Percentiles rank a stretch among this genome's conserved stretches.
Evolutionary conservation across 2,329 filamentous ascomycete genomes (phyloP).

Genomic region (Coniochaeta hoffmannii): DNA sequence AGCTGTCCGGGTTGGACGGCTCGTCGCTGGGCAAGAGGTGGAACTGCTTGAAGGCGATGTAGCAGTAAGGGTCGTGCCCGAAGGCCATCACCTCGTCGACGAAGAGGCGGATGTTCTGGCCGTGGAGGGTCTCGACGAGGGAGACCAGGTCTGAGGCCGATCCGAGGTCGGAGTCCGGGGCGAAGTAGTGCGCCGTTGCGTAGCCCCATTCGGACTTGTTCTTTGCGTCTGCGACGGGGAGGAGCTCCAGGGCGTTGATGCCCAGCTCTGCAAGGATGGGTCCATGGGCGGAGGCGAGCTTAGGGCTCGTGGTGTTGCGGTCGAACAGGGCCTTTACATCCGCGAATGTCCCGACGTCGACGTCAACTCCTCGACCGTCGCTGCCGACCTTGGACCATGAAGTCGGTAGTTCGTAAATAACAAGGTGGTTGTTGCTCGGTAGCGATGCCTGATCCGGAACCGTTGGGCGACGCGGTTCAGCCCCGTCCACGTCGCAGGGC

Average conservation of each 20-base stretch:
- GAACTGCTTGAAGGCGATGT: constrained; percentile 12
- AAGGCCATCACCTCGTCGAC: constrained; percentile 17
- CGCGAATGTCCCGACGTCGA: constrained; percentile 15
- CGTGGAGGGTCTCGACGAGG: constrained; percentile 12
- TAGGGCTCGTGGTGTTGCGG: constrained; percentile 1
- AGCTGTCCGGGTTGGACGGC: constrained; percentile 15
- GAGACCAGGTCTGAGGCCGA: constrained; percentile 9
- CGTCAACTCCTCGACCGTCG: constrained; percentile 7
- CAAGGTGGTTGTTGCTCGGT: constrained; percentile 16
- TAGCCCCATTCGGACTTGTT: constrained; percentile 14
- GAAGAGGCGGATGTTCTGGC: constrained; percentile 11
- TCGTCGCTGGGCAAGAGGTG: constrained; percentile 14
- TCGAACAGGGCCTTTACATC: constrained; percentile 16
- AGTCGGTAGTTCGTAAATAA: constrained; percentile 18
- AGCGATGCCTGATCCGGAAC: constrained; percentile 4
- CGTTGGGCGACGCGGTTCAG: constrained; percentile 3
- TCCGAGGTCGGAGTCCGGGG: constrained; percentile 16
- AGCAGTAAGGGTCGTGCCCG: constrained; percentile 14
- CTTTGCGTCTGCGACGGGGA: constrained; percentile 16
- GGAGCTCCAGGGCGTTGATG: constrained; percentile 17
- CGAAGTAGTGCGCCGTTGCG: constrained; percentile 16
- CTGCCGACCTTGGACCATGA: constrained; percentile 13
- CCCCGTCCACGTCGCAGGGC: constrained; percentile 13
- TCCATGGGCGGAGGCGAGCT: constrained; percentile 8
- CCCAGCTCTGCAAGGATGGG: constrained; percentile 15